These are phyloP conservation scores for Pythium rhizo-oryzae DNA, from an alignment of 352 stramenopile species.

Conservation along the genomic window DNA sequence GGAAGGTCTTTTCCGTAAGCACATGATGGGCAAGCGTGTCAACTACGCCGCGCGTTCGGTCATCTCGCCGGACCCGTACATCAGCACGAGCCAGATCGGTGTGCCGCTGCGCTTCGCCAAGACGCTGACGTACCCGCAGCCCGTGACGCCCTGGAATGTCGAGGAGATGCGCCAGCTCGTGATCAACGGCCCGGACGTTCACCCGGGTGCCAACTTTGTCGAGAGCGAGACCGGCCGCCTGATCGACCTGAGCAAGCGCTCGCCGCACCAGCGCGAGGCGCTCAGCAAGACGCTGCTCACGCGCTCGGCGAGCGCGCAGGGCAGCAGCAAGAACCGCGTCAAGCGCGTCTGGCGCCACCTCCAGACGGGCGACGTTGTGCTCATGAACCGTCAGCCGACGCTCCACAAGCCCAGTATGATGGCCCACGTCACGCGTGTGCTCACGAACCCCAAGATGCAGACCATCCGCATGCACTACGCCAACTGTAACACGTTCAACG, in stretches of 20 bases:
- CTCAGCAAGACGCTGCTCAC: conserved; percentile 96
- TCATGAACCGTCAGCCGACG: conserved; percentile 99
- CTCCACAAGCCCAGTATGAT: conserved; percentile 99
- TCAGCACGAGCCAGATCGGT: conserved; percentile 99
- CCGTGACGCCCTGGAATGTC: conserved; percentile 98
- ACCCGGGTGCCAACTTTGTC: conserved; percentile 98
- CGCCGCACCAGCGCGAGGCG: conserved; percentile 92
- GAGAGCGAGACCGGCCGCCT: conserved; percentile 94
- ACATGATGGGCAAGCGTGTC: conserved; percentile 99
- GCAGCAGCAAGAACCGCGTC: conserved; percentile 84
- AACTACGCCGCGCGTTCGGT: conserved; percentile 99
- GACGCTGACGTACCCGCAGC: conserved; percentile 97
- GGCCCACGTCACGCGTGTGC: conserved; percentile 97
- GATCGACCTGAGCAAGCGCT: conserved; percentile 95
- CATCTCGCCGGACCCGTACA: conserved; percentile 99
- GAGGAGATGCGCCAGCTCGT: conserved; percentile 97
- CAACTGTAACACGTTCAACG: conserved; percentile 99
- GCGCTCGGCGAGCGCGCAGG: conserved; percentile 77
- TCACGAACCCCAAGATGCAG: conserved; percentile 97
- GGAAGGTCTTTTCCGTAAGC: conserved; percentile 99
- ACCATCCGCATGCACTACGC: conserved; percentile 99
- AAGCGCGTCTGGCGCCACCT: conserved; percentile 98
- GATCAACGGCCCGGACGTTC: conserved; percentile 94
- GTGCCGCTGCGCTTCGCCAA: conserved; percentile 98
- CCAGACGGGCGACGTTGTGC: conserved; percentile 97